A percentile compares a stretch with the other conserved stretches of the same genome.
Evolutionary conservation across 2,329 filamentous ascomycete species (phyloP).

Genomic region (Claviceps pusilla): DNA sequence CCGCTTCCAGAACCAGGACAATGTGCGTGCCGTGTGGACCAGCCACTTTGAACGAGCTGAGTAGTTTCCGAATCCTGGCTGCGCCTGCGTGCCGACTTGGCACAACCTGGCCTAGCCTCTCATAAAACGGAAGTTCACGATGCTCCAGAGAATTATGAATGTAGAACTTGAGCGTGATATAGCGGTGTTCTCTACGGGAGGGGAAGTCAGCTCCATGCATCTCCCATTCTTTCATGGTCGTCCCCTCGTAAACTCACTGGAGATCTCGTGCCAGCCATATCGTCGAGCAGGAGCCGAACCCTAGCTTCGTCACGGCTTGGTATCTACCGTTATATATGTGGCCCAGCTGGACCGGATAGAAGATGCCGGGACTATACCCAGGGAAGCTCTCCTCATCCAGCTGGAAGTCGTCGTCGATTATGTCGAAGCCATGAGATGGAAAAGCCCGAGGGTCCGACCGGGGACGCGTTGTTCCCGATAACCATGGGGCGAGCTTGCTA

Average conservation of each 20-base stretch:
- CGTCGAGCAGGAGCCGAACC: slow-evolving; percentile 25
- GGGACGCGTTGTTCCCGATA: neutral
- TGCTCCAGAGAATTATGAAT: neutral
- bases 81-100: neutral
- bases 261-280: slow-evolving; percentile 28
- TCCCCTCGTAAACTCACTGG: slow-evolving; percentile 9
- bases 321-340: slow-evolving; percentile 22
- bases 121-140: neutral
- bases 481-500: no score
- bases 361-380: slow-evolving; percentile 19
- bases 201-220: neutral
- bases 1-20: neutral
- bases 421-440: slow-evolving; percentile 9
- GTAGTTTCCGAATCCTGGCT: neutral
- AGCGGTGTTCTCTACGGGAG: neutral
- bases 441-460: slow-evolving; percentile 7
- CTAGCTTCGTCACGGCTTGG: slow-evolving; percentile 24
- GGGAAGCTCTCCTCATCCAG: slow-evolving; percentile 25
- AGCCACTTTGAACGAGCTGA: neutral
- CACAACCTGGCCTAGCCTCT: neutral
- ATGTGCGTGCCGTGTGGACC: neutral
- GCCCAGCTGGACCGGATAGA: slow-evolving; percentile 24
- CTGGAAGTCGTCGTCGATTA: slow-evolving; percentile 3
- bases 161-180: neutral
- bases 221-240: no score